A percentile compares a stretch with the other conserved stretches of the same genome.
These are phyloP conservation scores for Euphrasia confusa DNA, from an alignment of 257 asterid species.

Conservation along the genomic window DNA sequence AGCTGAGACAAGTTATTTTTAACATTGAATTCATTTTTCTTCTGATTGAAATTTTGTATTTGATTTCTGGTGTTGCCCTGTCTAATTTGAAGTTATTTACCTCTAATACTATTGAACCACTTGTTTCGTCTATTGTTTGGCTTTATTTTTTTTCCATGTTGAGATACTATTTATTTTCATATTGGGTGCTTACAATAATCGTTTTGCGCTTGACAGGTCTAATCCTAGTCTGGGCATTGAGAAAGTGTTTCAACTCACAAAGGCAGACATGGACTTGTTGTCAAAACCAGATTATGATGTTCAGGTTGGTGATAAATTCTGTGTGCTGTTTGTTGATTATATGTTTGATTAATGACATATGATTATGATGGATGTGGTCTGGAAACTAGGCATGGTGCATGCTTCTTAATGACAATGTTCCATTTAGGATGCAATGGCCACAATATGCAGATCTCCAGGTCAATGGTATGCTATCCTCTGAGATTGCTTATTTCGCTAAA, in stretches of 20 bases:
- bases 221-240: slow-evolving; percentile 84
- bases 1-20: slow-evolving; percentile 11
- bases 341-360: slow-evolving; percentile 9
- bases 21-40: background rate
- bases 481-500: slow-evolving; percentile 16
- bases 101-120: slow-evolving; percentile 9
- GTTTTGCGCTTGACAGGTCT: slow-evolving; percentile 41
- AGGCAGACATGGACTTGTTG: slow-evolving; percentile 82
- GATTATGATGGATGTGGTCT: slow-evolving; percentile 14
- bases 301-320: slow-evolving; percentile 63
- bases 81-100: slow-evolving; percentile 2
- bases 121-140: slow-evolving; percentile 15
- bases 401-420: slow-evolving; percentile 97
- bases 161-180: slow-evolving; percentile 3
- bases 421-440: slow-evolving; percentile 99
- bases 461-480: slow-evolving; percentile 63
- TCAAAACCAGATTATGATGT: slow-evolving; percentile 76
- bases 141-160: slow-evolving; percentile 9
- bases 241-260: slow-evolving; percentile 82
- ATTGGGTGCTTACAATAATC: slow-evolving; percentile 15
- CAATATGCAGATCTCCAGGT: slow-evolving; percentile 91
- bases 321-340: slow-evolving; percentile 7
- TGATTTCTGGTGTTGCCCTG: slow-evolving; percentile 7
- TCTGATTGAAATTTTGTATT: background rate
- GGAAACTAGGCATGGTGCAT: slow-evolving; percentile 89